These are phyloP conservation scores for Volutella citrinella DNA, from an alignment of 2,329 filamentous ascomycete species.

Conservation along the genomic window DNA sequence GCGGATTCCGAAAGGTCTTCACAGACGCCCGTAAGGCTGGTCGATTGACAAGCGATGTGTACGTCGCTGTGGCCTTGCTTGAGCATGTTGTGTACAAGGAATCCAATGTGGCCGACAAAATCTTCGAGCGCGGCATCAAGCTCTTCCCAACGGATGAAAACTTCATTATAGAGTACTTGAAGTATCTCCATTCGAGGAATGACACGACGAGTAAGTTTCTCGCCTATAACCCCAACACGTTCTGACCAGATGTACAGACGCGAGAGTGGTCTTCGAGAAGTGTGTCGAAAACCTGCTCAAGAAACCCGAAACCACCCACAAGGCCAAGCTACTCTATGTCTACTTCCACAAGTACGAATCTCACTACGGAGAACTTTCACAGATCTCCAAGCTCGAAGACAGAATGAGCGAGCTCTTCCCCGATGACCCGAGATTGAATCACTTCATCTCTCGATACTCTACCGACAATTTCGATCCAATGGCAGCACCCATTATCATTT, in stretches of 20 bases:
- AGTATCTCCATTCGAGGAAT: slow-evolving; percentile 87
- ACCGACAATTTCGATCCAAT: slow-evolving; percentile 75
- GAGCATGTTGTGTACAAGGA: slow-evolving; percentile 97
- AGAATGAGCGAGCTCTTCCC: slow-evolving; percentile 94
- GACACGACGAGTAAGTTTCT: slow-evolving; percentile 80
- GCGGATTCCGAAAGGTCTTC: slow-evolving; percentile 86
- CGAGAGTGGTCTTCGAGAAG: slow-evolving; percentile 92
- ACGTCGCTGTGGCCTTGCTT: slow-evolving; percentile 87
- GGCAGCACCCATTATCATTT: slow-evolving; percentile 77
- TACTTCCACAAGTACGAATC: slow-evolving; percentile 97
- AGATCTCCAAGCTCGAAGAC: slow-evolving; percentile 86
- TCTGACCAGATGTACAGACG: slow-evolving; percentile 57
- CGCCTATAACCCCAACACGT: neutral
- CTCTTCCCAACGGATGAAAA: slow-evolving; percentile 91
- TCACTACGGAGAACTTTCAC: slow-evolving; percentile 85
- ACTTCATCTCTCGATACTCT: slow-evolving; percentile 75
- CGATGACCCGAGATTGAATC: slow-evolving; percentile 72
- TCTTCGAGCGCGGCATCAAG: slow-evolving; percentile 90
- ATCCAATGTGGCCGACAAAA: slow-evolving; percentile 84
- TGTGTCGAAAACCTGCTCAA: slow-evolving; percentile 78
- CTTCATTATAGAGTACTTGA: slow-evolving; percentile 94
- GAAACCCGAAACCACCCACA: slow-evolving; percentile 69
- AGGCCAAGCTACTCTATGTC: slow-evolving; percentile 79
- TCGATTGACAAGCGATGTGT: slow-evolving; percentile 89
- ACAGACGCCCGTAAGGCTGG: slow-evolving; percentile 83